Percentiles rank a stretch among this genome's conserved stretches.
These are phyloP conservation scores for Mortierella sp. DNA, from an alignment of 371 early-diverging fungal species.

Conservation along the genomic window DNA sequence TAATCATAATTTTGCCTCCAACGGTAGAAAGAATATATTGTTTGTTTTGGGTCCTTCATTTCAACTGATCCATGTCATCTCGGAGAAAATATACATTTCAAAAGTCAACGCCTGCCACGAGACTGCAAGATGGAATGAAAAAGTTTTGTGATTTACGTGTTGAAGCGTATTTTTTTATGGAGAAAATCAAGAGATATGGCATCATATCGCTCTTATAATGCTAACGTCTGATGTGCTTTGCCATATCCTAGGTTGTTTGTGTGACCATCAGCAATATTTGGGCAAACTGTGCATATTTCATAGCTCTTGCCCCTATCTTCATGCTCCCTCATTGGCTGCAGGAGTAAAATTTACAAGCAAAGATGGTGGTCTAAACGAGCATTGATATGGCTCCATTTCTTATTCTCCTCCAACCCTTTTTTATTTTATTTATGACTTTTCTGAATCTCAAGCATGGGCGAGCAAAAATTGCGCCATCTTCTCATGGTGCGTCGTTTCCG, in stretches of 20 bases:
- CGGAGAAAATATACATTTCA: not conserved
- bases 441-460: not conserved
- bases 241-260: not conserved
- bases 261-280: constrained; percentile 3
- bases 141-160: not conserved
- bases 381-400: not conserved
- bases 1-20: too few species aligned
- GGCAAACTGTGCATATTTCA: not conserved
- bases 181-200: constrained; percentile 34
- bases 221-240: constrained; percentile 6
- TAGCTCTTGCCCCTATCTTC: not conserved
- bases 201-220: constrained; percentile 40
- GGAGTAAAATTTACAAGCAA: not conserved
- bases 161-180: not conserved
- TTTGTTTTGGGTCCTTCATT: not conserved
- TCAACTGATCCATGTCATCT: not conserved
- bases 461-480: constrained; percentile 25
- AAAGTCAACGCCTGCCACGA: not conserved
- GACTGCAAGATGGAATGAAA: too few species aligned
- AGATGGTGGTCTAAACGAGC: constrained; percentile 21
- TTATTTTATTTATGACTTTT: not conserved
- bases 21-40: too few species aligned
- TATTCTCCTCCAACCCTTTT: not conserved
- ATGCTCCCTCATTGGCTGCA: not conserved
- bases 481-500: constrained; percentile 1